A percentile compares a stretch with the other conserved stretches of the same genome.
Evolutionary conservation across 139 green algal genomes (phyloP).

Genomic region (Dunaliella sp.): DNA sequence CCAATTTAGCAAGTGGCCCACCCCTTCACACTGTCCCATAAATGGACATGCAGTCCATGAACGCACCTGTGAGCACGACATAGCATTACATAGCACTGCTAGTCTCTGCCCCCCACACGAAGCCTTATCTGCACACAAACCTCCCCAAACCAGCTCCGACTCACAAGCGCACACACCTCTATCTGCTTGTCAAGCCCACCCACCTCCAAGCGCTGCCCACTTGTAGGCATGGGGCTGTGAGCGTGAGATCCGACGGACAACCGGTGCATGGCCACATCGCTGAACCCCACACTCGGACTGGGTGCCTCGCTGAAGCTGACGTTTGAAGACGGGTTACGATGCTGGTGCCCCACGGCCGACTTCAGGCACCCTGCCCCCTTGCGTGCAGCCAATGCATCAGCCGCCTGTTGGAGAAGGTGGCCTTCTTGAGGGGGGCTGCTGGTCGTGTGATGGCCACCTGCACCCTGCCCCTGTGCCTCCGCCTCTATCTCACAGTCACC

Average conservation of each 20-base stretch:
- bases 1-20: too few species aligned
- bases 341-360: background rate
- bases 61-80: too few species aligned
- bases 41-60: too few species aligned
- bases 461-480: background rate
- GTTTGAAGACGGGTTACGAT: background rate
- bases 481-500: too few species aligned
- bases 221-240: background rate
- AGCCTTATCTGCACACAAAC: too few species aligned
- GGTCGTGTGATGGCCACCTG: background rate
- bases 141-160: too few species aligned
- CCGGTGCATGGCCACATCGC: background rate
- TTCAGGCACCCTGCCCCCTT: background rate
- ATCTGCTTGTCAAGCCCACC: background rate
- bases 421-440: background rate
- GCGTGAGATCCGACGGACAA: background rate
- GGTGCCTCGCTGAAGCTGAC: background rate
- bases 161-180: too few species aligned
- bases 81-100: too few species aligned
- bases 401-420: background rate
- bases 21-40: background rate
- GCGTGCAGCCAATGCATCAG: background rate
- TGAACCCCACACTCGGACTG: background rate
- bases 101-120: too few species aligned
- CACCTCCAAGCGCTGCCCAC: background rate